Evolutionary conservation across 1,284 basidiomycete species (phyloP), one percentile per base, ranked within the genome.

Genomic region (Austroboletus olivaceoglutinosus): DNA sequence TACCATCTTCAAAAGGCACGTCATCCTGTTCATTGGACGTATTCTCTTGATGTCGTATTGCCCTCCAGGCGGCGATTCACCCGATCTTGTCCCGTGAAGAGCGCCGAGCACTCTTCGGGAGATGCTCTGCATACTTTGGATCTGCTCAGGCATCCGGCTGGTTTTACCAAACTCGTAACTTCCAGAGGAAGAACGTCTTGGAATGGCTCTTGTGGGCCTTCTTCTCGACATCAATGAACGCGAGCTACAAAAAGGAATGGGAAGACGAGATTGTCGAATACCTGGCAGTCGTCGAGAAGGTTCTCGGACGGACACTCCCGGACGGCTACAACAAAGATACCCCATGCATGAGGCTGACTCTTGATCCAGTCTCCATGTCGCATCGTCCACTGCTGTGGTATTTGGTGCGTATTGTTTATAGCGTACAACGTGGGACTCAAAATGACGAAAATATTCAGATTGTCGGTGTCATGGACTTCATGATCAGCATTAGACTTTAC

Each of bases 201-300:
- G 80, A 85, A 45, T 86, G 84, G 83, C 61, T 85, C n/a, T 67
- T 82, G 7, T 86, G 83, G 83, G 80, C 81, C 0, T 57, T 86
- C 18, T 86, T 84, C 63, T 71, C 62, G 23, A 66, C 63, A 10
- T 63, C 65, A 25, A 62, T 64, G 29, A 57, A 67, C 2, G 62
- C 62, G 2, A 25, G 22, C 12, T 40, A 52, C 2, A 54, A 58
- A 12, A 64, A 74, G 36, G 73, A 71, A 30, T 82, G 76, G 77
- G 59, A 70, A 23, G 76, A 76, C 15, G 78, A 81, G 55, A 58
- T 83, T 0, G 68, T 73, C 7, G 70, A 67, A 18, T 82, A 82
- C 57, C 43, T 79, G n/a, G 45, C 59, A 22, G 53, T 53, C 37
- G 54, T 76, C 47, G 74, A 78, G 64, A 49, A 60, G 4, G 49